phyloP scores from a whole-genome alignment of 306 rosid species.

The Quercus dentata region DNA sequence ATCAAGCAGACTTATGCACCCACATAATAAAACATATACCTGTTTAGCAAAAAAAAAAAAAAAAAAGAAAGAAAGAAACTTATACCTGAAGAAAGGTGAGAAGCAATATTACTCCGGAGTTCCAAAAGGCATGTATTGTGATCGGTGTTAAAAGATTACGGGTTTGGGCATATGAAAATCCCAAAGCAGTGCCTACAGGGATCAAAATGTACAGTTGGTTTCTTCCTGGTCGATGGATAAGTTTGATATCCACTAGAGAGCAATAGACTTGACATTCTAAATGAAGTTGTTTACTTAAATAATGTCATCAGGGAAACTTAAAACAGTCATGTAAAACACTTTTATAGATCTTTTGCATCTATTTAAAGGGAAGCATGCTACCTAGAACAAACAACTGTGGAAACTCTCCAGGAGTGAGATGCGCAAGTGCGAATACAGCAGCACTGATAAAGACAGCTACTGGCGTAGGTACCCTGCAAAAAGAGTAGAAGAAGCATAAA shows the following conservation, averaged over 20 bases:
- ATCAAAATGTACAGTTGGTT: conserved; percentile 17
- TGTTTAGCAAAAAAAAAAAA: not conserved
- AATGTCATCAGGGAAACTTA: not conserved
- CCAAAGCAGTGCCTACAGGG: conserved; percentile 72
- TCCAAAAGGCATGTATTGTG: conserved; percentile 93
- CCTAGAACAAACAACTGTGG: conserved; percentile 96
- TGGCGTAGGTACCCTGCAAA: conserved; percentile 89
- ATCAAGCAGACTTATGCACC: not conserved
- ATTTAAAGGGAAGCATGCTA: conserved; percentile 17
- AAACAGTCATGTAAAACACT: not conserved
- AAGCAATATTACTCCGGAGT: conserved; percentile 87
- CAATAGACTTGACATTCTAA: not conserved
- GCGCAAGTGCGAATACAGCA: conserved; percentile 87
- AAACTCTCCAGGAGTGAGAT: conserved; percentile 96
- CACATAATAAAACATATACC: conserved; percentile 32
- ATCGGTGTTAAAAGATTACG: conserved; percentile 94
- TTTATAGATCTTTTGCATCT: not conserved
- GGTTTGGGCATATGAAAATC: conserved; percentile 95
- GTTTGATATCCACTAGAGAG: not conserved
- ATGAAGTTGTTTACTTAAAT: not conserved
- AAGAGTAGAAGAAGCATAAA: not conserved
- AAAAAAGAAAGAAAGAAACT: no score
- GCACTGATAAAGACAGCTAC: conserved; percentile 76
- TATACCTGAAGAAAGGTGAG: conserved; percentile 87
- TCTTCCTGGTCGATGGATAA: not conserved